phyloP scores from a whole-genome alignment of 768 basidiomycete species.

The Psilocybe sp. region DNA sequence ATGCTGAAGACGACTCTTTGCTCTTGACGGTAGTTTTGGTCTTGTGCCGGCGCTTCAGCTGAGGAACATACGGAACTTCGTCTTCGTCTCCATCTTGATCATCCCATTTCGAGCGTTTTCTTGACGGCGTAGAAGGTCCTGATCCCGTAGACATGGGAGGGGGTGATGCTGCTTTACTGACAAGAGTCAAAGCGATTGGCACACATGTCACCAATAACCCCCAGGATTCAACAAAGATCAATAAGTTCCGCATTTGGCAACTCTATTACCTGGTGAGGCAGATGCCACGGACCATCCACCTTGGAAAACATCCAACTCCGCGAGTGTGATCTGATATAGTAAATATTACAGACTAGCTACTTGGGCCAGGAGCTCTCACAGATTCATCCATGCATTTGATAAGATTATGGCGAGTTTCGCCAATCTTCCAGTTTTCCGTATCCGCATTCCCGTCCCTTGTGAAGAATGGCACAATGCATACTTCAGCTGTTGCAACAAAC shows the following conservation, averaged over 20 bases:
- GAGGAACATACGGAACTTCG: conserved; percentile 31
- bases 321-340: too few species aligned
- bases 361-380: conserved; percentile 32
- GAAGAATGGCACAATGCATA: conserved; percentile 73
- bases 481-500: conserved; percentile 66
- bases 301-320: too few species aligned
- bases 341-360: not conserved
- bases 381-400: conserved; percentile 66
- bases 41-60: conserved; percentile 56
- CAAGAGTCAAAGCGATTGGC: not conserved
- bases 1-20: conserved; percentile 16
- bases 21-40: conserved; percentile 29
- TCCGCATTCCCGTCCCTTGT: conserved; percentile 9
- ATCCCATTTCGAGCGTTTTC: conserved; percentile 81
- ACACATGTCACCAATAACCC: too few species aligned
- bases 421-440: conserved; percentile 40
- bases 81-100: conserved; percentile 38
- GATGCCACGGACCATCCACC: too few species aligned
- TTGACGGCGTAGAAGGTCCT: conserved; percentile 53
- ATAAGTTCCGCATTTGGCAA: too few species aligned
- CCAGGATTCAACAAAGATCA: too few species aligned
- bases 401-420: conserved; percentile 51
- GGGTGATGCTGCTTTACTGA: not conserved
- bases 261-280: too few species aligned
- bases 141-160: conserved; percentile 15